A percentile compares a stretch with the other conserved stretches of the same genome.
Conservation (phyloP, 176 grass and related monocot species). For the Guadua angustifolia region DNA sequence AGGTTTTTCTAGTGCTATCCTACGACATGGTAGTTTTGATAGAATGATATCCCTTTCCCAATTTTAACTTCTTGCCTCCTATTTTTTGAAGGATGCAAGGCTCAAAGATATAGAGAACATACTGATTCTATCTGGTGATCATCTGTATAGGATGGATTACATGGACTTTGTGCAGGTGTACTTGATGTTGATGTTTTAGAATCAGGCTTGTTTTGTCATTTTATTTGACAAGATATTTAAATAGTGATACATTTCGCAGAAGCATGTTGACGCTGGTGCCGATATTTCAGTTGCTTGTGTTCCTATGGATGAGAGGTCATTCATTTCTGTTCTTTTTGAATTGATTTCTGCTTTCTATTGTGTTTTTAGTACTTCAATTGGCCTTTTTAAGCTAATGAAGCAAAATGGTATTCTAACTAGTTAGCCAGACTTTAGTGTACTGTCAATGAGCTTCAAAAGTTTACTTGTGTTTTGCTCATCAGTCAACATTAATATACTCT, state of each 20-base stretch:
- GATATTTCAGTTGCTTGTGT: conserved; percentile 85
- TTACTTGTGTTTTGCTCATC: background rate
- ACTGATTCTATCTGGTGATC: conserved; percentile 82
- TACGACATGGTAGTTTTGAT: background rate
- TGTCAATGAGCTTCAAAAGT: background rate
- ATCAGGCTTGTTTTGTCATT: background rate
- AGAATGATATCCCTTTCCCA: background rate
- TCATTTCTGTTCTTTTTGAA: conserved; percentile 22
- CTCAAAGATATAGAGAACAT: conserved; percentile 76
- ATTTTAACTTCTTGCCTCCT: conserved; percentile 33
- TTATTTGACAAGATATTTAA: background rate
- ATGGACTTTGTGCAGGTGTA: conserved; percentile 87
- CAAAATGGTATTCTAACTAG: background rate
- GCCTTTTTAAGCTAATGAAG: background rate
- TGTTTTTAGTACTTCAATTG: background rate
- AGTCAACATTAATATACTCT: background rate
- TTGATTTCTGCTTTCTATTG: background rate
- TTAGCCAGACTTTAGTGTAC: background rate
- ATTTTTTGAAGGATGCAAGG: conserved; percentile 63
- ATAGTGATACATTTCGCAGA: conserved; percentile 49
- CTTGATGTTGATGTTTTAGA: background rate
- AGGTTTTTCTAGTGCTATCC: conserved; percentile 47
- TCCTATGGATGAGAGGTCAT: conserved; percentile 73
- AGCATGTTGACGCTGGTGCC: conserved; percentile 68
- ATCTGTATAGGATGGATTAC: conserved; percentile 91